phyloP scores from a whole-genome alignment of 352 stramenopile species.

The Globisporangium camurandrum region DNA sequence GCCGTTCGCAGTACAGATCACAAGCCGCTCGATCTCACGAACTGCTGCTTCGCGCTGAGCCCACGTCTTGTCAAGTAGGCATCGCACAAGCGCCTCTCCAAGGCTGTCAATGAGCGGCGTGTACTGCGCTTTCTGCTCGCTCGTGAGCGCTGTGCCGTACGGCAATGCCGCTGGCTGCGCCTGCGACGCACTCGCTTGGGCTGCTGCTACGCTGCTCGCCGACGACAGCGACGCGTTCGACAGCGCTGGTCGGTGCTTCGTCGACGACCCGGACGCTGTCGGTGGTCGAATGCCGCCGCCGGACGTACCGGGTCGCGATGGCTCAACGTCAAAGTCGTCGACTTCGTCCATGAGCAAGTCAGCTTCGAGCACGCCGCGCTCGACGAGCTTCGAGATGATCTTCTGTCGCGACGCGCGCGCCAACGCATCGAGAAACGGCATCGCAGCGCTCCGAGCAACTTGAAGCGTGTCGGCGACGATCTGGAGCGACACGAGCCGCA shows the following conservation, averaged over 20 bases:
- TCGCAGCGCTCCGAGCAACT: conserved; percentile 41
- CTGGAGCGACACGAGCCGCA: conserved; percentile 52
- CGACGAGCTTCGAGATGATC: conserved; percentile 74
- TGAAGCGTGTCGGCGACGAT: conserved; percentile 67
- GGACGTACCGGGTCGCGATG: conserved; percentile 42
- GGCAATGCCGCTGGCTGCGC: conserved; percentile 39
- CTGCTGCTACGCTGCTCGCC: conserved; percentile 10
- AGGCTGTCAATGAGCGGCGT: conserved; percentile 44
- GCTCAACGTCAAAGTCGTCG: conserved; percentile 68
- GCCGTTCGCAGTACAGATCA: conserved; percentile 44
- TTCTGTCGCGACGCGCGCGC: conserved; percentile 63
- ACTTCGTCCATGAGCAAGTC: conserved; percentile 83
- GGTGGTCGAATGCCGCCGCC: conserved; percentile 43
- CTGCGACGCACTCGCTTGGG: conserved; percentile 13
- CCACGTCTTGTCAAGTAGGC: conserved; percentile 75
- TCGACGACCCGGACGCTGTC: conserved; percentile 67
- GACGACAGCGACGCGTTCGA: conserved; percentile 47
- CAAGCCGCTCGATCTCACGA: conserved; percentile 62
- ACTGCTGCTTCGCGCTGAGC: conserved; percentile 65
- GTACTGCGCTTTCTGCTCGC: conserved; percentile 48
- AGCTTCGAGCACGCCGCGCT: conserved; percentile 56
- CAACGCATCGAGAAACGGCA: conserved; percentile 64
- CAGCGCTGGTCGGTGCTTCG: conserved; percentile 64
- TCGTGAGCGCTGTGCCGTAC: conserved; percentile 62
- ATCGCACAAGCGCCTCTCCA: conserved; percentile 66